Percentiles rank a stretch among this genome's conserved stretches.
These are phyloP conservation scores for Leptosphaerulina australis DNA, from an alignment of 2,329 filamentous ascomycete species.

Conservation along the genomic window DNA sequence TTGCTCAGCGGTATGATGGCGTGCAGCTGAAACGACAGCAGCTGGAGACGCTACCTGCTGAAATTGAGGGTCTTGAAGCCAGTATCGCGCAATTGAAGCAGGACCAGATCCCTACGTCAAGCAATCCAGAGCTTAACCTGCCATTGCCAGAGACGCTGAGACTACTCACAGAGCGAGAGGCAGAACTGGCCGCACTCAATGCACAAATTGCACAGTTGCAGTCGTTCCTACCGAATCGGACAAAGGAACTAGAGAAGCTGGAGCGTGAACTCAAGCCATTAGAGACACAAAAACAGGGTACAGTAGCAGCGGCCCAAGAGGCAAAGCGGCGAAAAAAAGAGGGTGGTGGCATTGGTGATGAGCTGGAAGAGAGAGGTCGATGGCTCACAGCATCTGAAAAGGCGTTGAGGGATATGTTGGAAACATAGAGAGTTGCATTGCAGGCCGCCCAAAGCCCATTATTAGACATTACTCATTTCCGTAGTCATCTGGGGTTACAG, in stretches of 20 bases:
- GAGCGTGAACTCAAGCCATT: constrained; percentile 71
- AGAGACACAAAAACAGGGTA: constrained; percentile 69
- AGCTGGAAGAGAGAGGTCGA: constrained; percentile 74
- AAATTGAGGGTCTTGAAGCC: constrained; percentile 59
- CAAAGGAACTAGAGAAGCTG: constrained; percentile 69
- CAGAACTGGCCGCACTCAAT: constrained; percentile 51
- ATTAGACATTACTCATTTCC: no score
- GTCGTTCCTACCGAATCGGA: constrained; percentile 67
- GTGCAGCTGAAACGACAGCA: constrained; percentile 60
- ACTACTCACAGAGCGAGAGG: constrained; percentile 50
- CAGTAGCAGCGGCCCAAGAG: constrained; percentile 71
- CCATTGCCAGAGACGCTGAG: constrained; percentile 52
- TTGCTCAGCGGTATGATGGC: constrained; percentile 64
- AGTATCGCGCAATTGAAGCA: constrained; percentile 56
- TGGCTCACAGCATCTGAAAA: constrained; percentile 76
- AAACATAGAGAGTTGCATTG: constrained; percentile 54
- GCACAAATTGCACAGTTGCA: constrained; percentile 58
- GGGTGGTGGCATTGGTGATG: constrained; percentile 69
- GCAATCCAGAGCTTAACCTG: constrained; percentile 51
- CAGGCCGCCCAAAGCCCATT: background rate
- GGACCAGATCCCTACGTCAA: constrained; percentile 42
- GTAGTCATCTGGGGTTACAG: background rate
- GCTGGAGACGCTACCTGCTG: constrained; percentile 57
- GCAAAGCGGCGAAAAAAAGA: constrained; percentile 71
- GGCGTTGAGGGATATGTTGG: constrained; percentile 66